Percentiles rank a stretch among this genome's conserved stretches.
Conservation (phyloP, 2,329 filamentous ascomycete species). For the Microdochium paspali region DNA sequence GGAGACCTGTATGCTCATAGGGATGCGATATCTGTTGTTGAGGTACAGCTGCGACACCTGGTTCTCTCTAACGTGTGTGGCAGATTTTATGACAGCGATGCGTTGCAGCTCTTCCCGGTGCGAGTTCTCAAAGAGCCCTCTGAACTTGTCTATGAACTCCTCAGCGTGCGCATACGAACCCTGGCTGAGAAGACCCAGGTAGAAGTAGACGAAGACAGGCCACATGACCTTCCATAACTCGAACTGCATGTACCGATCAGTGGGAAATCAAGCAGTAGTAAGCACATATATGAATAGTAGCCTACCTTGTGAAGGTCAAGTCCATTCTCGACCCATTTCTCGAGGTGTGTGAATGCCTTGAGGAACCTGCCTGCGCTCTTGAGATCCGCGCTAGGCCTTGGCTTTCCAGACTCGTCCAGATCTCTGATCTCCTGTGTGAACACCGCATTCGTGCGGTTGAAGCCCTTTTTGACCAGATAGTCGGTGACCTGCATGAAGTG, state of each 20-base stretch:
- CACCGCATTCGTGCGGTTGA: conserved; percentile 84
- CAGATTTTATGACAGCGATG: conserved; percentile 64
- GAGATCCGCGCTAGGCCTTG: conserved; percentile 58
- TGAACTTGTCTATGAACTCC: conserved; percentile 61
- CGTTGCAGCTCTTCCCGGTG: conserved; percentile 73
- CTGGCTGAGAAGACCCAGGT: conserved; percentile 66
- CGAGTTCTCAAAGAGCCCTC: conserved; percentile 60
- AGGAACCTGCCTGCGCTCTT: conserved; percentile 68
- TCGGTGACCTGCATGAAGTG: conserved; percentile 59
- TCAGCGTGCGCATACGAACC: conserved; percentile 65
- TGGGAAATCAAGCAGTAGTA: conserved; percentile 4
- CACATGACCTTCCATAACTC: conserved; percentile 83
- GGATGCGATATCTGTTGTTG: conserved; percentile 80
- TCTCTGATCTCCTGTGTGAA: conserved; percentile 84
- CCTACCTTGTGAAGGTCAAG: conserved; percentile 86
- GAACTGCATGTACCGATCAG: conserved; percentile 45
- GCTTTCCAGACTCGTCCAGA: conserved; percentile 71
- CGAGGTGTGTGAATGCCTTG: conserved; percentile 64
- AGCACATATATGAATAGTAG: not conserved
- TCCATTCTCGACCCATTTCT: conserved; percentile 81
- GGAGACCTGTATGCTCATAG: conserved; percentile 77
- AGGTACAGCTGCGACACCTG: conserved; percentile 71
- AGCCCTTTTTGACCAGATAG: conserved; percentile 91
- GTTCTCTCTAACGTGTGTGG: conserved; percentile 72
- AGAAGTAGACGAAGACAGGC: conserved; percentile 92